Percentiles rank a stretch among this genome's conserved stretches.
Evolutionary conservation across 1,139 yeast species (phyloP).

Genomic region (Entelexis sorbosivorans): DNA sequence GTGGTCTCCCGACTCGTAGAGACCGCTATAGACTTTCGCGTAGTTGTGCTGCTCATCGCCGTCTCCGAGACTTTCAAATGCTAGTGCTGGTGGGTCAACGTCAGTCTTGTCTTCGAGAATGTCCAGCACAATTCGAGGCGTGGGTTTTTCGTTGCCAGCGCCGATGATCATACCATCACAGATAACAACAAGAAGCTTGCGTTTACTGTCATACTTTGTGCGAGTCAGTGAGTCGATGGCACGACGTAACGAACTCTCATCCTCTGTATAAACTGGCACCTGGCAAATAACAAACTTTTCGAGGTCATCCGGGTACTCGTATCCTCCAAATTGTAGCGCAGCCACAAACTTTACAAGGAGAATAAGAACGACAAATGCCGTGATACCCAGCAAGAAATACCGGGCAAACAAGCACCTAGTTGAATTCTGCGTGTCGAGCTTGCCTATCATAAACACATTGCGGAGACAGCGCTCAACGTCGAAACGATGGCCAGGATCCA

Average conservation of each 20-base stretch:
- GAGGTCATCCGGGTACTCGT: conserved; percentile 31
- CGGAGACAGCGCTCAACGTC: conserved; percentile 31
- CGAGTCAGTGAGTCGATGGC: conserved; percentile 37
- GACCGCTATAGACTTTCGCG: conserved; percentile 35
- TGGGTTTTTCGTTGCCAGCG: conserved; percentile 36
- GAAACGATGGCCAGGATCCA: conserved; percentile 25
- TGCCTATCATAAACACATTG: conserved; percentile 35
- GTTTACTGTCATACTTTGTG: conserved; percentile 34
- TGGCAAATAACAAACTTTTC: conserved; percentile 36
- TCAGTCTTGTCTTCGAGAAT: conserved; percentile 34
- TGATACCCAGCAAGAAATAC: conserved; percentile 34
- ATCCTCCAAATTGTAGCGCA: conserved; percentile 33
- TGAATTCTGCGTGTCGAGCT: conserved; percentile 33
- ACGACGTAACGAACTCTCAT: conserved; percentile 34
- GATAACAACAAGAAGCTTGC: conserved; percentile 33
- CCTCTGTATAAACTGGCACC: conserved; percentile 38
- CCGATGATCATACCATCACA: conserved; percentile 39
- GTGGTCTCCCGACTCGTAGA: conserved; percentile 37
- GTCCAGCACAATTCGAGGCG: conserved; percentile 36
- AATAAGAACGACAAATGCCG: conserved; percentile 32
- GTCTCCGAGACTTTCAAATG: conserved; percentile 35
- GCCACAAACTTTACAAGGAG: conserved; percentile 34
- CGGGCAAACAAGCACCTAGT: conserved; percentile 34
- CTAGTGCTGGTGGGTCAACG: conserved; percentile 33
- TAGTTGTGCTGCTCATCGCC: conserved; percentile 35